Evolutionary conservation across 2,329 filamentous ascomycete species (phyloP), one percentile per base, ranked within the genome.

Genomic region (Aspergillus sp.): DNA sequence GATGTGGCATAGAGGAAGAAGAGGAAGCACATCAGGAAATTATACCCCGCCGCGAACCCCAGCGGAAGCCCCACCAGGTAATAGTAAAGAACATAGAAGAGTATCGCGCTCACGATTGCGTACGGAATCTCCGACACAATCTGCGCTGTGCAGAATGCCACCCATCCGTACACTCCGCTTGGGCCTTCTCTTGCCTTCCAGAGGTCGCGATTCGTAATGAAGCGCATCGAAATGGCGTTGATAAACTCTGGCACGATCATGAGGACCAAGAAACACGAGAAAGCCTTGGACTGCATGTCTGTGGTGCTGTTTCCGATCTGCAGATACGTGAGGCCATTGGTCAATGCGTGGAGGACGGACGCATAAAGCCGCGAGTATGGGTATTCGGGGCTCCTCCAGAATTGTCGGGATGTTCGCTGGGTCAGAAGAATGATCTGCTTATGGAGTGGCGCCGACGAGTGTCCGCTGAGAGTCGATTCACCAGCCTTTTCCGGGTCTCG

Each of bases 281-380:
- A 85, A 64, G 83, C 75, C 48, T 80, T 55, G 4, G 71, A 62
- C 78, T 78, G 78, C 64, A 84, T 74, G 44, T 83, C 80, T 8
- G 69, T 68, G 27, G 77, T 63, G 3, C 66, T 71, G 51, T 78
- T 66, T 3, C 78, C 78, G 3, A 82, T 69, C 37, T 78, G 63
- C 61, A 72, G 80, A 58, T 82, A 85, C 2, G 79, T 83, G 55
- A 82, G 81, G 15, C 79, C 78, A 57, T 82, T 83, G 63, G 85
- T 78, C 46, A 84, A 71, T 1, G 76, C 78, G 26, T 80, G 65
- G 27, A 82, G 66, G 40, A 82, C 71, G 0, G 75, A 68, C 3
- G 74, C 69, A 53, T 83, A 84, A 19, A 86, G 61, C 45, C 82
- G 83, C 34, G 78, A 78, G 55, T 83, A 85, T 8, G 82, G 61